Evolutionary conservation across 2,329 filamentous ascomycete genomes (phyloP).

Genomic region (Aspergillus awamori): DNA sequence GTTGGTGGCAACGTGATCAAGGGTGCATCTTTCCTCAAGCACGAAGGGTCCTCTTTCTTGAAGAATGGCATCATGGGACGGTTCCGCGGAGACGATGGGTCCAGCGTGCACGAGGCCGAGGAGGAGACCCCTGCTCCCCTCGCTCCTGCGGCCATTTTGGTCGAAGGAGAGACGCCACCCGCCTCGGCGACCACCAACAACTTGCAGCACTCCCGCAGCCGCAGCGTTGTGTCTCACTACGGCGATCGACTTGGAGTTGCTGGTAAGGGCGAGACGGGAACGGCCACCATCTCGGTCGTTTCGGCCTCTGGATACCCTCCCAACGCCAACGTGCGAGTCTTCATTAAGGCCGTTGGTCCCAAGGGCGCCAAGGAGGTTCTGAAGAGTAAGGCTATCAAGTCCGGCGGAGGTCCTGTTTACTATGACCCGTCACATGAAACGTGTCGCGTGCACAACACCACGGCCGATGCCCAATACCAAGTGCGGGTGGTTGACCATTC

Average conservation of each 20-base stretch:
- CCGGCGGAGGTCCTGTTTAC: conserved; percentile 62
- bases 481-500: conserved; percentile 82
- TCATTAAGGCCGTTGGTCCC: conserved; percentile 66
- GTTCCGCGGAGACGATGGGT: conserved; percentile 51
- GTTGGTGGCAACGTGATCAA: conserved; percentile 83
- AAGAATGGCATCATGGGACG: conserved; percentile 72
- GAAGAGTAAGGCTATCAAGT: conserved; percentile 91
- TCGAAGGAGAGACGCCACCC: conserved; percentile 30
- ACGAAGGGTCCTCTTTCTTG: conserved; percentile 68
- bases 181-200: conserved; percentile 28
- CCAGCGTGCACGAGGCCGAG: conserved; percentile 27
- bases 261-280: conserved; percentile 65
- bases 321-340: conserved; percentile 76
- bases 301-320: conserved; percentile 77
- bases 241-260: conserved; percentile 56
- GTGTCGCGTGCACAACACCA: conserved; percentile 72
- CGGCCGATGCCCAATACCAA: conserved; percentile 83
- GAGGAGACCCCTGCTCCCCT: conserved; percentile 21
- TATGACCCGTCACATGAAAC: conserved; percentile 70
- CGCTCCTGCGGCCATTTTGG: conserved; percentile 29
- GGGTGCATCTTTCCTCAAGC: conserved; percentile 86
- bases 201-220: conserved; percentile 49
- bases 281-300: conserved; percentile 77
- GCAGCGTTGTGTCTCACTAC: conserved; percentile 55
- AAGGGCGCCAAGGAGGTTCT: conserved; percentile 76